Evolutionary conservation across 2,329 filamentous ascomycete species (phyloP).

Genomic region (Aspergillus sp.): DNA sequence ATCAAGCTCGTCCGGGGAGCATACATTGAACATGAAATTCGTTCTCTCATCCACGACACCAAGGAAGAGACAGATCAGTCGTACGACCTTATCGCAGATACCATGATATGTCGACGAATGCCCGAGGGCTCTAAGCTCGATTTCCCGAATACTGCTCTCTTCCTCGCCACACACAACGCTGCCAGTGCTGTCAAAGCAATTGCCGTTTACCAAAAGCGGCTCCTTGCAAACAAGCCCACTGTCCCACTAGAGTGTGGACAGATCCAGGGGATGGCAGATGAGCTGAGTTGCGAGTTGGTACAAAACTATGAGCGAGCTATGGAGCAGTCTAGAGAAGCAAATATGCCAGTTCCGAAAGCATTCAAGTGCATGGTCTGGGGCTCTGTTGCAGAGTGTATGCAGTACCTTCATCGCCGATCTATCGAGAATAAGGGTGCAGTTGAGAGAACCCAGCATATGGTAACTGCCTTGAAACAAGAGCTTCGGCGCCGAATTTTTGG

Average conservation of each 20-base stretch:
- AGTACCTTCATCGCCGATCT: slow-evolving; percentile 58
- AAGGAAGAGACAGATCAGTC: slow-evolving; percentile 40
- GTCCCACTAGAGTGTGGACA: slow-evolving; percentile 63
- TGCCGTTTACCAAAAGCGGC: slow-evolving; percentile 16
- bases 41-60: slow-evolving; percentile 37
- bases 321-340: no score
- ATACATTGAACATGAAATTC: slow-evolving; percentile 44
- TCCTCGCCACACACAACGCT: slow-evolving; percentile 57
- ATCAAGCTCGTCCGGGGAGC: slow-evolving; percentile 50
- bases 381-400: slow-evolving; percentile 53
- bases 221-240: slow-evolving; percentile 39
- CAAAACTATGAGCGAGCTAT: slow-evolving; percentile 7
- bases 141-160: slow-evolving; percentile 41
- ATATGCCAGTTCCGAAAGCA: slow-evolving; percentile 35
- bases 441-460: slow-evolving; percentile 60
- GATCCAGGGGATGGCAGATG: slow-evolving; percentile 88
- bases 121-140: slow-evolving; percentile 20
- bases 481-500: no score
- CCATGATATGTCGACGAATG: slow-evolving; percentile 45
- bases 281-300: slow-evolving; percentile 63
- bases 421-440: slow-evolving; percentile 73
- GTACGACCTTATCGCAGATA: slow-evolving; percentile 53
- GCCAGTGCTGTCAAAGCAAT: slow-evolving; percentile 47
- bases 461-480: slow-evolving; percentile 55
- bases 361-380: slow-evolving; percentile 59